Evolutionary conservation across 768 basidiomycete species (phyloP).

Genomic region (Hygrocybe punicea): DNA sequence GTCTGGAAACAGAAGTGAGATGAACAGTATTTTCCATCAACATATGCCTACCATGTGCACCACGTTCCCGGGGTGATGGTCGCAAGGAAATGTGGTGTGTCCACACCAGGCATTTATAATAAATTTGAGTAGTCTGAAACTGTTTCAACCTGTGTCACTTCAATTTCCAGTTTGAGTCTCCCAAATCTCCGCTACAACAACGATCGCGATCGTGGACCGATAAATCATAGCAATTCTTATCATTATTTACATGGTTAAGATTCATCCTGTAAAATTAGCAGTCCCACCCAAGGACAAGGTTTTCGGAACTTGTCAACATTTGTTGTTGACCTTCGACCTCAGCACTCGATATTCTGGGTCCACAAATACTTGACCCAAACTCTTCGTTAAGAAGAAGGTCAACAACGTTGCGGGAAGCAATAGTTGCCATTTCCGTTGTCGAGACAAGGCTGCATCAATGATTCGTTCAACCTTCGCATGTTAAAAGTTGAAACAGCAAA

Average conservation of each 20-base stretch:
- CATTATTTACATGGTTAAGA: neutral
- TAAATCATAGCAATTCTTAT: neutral
- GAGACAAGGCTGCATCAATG: slow-evolving; percentile 60
- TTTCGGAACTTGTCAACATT: slow-evolving; percentile 18
- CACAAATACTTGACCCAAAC: slow-evolving; percentile 70
- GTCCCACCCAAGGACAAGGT: slow-evolving; percentile 73
- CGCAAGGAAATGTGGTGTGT: too few relatives aligned
- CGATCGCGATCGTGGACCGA: too few relatives aligned
- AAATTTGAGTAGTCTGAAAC: too few relatives aligned
- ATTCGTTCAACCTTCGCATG: slow-evolving; percentile 8
- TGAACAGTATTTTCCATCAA: too few relatives aligned
- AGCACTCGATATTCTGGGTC: slow-evolving; percentile 34
- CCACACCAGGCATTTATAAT: too few relatives aligned
- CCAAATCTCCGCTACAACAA: too few relatives aligned
- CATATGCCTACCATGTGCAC: too few relatives aligned
- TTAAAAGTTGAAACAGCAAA: neutral
- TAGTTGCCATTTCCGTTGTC: slow-evolving; percentile 92
- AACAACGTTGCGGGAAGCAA: slow-evolving; percentile 79
- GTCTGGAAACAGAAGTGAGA: too few relatives aligned
- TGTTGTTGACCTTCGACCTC: slow-evolving; percentile 15
- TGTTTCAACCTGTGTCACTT: too few relatives aligned
- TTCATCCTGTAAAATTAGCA: slow-evolving; percentile 41
- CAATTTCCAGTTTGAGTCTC: too few relatives aligned
- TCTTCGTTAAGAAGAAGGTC: slow-evolving; percentile 73
- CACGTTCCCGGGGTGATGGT: too few relatives aligned